These are phyloP conservation scores for Pythium diclinum DNA, from an alignment of 352 stramenopile species.

Conservation along the genomic window DNA sequence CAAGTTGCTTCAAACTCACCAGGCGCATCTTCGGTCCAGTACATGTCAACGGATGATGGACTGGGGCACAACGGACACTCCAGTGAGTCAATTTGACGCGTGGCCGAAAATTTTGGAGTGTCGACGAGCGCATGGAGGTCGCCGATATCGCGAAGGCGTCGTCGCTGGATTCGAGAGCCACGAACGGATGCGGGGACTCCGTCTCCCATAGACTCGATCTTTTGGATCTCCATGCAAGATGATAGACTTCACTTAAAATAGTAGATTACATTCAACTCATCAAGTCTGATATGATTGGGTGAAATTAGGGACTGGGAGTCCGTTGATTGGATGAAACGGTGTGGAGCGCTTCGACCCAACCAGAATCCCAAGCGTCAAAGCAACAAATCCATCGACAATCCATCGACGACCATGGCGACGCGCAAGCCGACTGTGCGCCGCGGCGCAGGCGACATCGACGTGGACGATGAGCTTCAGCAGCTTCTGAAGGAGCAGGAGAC, in stretches of 20 bases:
- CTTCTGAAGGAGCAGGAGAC: slow-evolving; percentile 80
- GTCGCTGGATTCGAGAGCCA: too few relatives aligned
- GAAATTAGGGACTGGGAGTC: not conserved
- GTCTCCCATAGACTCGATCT: too few relatives aligned
- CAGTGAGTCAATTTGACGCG: too few relatives aligned
- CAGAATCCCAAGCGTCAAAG: not conserved
- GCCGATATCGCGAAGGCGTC: too few relatives aligned
- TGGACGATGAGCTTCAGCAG: slow-evolving; percentile 75
- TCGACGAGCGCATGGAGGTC: too few relatives aligned
- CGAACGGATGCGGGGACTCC: too few relatives aligned
- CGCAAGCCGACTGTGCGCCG: slow-evolving; percentile 6
- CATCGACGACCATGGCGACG: slow-evolving; percentile 10
- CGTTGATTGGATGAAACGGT: not conserved
- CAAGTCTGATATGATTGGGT: not conserved
- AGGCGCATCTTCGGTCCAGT: too few relatives aligned
- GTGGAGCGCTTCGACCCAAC: slow-evolving; percentile 2
- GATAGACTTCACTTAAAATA: not conserved
- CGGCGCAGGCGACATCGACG: slow-evolving; percentile 36
- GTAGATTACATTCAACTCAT: not conserved
- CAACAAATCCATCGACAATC: not conserved
- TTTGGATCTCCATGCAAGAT: too few relatives aligned
- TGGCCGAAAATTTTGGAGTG: too few relatives aligned
- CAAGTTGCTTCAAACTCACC: too few relatives aligned
- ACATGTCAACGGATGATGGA: too few relatives aligned
- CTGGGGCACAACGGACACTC: too few relatives aligned